phyloP scores from a whole-genome alignment of 2,329 filamentous ascomycete species.

The Mycosphaerella sp. region DNA sequence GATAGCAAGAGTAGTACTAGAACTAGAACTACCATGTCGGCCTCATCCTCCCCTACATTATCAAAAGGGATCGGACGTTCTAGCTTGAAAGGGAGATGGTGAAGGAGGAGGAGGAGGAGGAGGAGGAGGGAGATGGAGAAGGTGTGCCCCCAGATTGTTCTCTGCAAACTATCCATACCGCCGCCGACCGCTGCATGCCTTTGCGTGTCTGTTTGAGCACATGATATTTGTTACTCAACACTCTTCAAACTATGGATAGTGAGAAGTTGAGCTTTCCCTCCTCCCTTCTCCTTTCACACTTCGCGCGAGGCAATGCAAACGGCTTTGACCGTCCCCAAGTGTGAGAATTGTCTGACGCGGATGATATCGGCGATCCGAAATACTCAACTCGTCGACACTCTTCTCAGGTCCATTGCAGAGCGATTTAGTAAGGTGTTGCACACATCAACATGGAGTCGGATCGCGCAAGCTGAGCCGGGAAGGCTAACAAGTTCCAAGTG shows the following conservation, averaged over 20 bases:
- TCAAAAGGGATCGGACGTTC: background rate
- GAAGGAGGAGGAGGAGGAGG: too few species aligned
- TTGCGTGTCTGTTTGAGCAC: conserved; percentile 42
- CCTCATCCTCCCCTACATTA: background rate
- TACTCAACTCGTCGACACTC: conserved; percentile 36
- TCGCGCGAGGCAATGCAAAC: conserved; percentile 40
- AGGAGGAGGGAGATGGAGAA: conserved; percentile 10
- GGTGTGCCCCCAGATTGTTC: conserved; percentile 21
- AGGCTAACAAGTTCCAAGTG: conserved; percentile 40
- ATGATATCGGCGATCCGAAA: conserved; percentile 43
- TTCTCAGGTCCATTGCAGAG: conserved; percentile 39
- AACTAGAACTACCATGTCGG: background rate
- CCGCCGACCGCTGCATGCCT: conserved; percentile 12
- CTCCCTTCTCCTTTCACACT: conserved; percentile 37
- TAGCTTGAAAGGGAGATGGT: background rate
- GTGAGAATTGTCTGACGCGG: conserved; percentile 39
- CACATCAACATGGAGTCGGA: conserved; percentile 38
- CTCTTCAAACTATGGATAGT: conserved; percentile 35
- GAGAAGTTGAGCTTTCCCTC: conserved; percentile 38
- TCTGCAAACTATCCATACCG: too few species aligned
- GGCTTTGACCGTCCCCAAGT: conserved; percentile 36
- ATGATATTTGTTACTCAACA: conserved; percentile 41
- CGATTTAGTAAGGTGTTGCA: conserved; percentile 38
- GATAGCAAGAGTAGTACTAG: too few species aligned
- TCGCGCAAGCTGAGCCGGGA: conserved; percentile 28